Conservation (phyloP, 2,329 filamentous ascomycete species). For the Cladophialophora yegresii region DNA sequence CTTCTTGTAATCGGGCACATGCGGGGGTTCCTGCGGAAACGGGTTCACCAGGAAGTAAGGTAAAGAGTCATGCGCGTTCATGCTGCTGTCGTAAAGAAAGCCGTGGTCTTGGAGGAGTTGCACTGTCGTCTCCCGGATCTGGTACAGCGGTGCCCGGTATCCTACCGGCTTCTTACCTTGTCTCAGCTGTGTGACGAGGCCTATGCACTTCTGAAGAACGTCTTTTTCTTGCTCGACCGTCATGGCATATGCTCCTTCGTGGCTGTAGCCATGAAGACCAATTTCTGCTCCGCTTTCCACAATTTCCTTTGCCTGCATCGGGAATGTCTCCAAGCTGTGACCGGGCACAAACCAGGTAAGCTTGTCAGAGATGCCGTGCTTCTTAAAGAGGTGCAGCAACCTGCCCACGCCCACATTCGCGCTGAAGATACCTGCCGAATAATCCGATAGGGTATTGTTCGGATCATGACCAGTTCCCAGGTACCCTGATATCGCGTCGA, state of each 20-base stretch:
- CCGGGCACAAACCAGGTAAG: slow-evolving; percentile 64
- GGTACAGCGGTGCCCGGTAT: slow-evolving; percentile 57
- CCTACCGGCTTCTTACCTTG: slow-evolving; percentile 51
- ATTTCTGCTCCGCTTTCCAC: slow-evolving; percentile 52
- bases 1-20: slow-evolving; percentile 47
- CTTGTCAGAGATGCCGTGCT: slow-evolving; percentile 54
- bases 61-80: slow-evolving; percentile 54
- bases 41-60: slow-evolving; percentile 52
- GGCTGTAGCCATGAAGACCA: slow-evolving; percentile 49
- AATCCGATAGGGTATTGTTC: slow-evolving; percentile 59
- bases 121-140: slow-evolving; percentile 53
- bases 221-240: slow-evolving; percentile 54
- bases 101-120: slow-evolving; percentile 51
- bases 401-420: slow-evolving; percentile 60
- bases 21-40: slow-evolving; percentile 39
- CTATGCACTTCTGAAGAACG: slow-evolving; percentile 53
- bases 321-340: slow-evolving; percentile 61
- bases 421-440: slow-evolving; percentile 58
- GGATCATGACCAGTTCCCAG: slow-evolving; percentile 58
- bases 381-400: slow-evolving; percentile 57
- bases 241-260: slow-evolving; percentile 42
- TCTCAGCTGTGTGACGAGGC: slow-evolving; percentile 47
- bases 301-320: slow-evolving; percentile 53
- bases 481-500: slow-evolving; percentile 63
- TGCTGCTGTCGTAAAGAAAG: slow-evolving; percentile 56